Percentiles rank a stretch among this genome's conserved stretches.
Evolutionary conservation across 306 rosid species (phyloP).

Genomic region (Alnus rubra): DNA sequence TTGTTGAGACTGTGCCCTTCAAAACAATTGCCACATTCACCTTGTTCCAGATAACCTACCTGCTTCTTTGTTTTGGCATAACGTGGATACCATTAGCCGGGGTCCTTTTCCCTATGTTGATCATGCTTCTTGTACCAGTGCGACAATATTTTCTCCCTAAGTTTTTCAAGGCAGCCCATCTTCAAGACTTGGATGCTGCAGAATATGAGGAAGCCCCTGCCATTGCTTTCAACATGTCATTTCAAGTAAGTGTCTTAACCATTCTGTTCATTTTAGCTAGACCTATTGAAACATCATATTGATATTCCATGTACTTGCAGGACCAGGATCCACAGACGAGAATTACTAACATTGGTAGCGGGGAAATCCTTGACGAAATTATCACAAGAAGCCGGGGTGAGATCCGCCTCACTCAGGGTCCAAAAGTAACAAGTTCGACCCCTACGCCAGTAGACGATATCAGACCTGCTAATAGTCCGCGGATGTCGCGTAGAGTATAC

Average conservation of each 20-base stretch:
- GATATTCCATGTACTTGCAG: slow-evolving; percentile 15
- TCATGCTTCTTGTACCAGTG: slow-evolving; percentile 98
- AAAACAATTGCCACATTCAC: slow-evolving; percentile 76
- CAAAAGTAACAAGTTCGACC: slow-evolving; percentile 71
- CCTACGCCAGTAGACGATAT: slow-evolving; percentile 55
- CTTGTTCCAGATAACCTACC: slow-evolving; percentile 79
- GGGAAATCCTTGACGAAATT: slow-evolving; percentile 85
- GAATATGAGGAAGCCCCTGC: slow-evolving; percentile 88
- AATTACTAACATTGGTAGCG: slow-evolving; percentile 46
- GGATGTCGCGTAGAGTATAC: slow-evolving; percentile 29
- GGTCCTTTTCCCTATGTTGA: slow-evolving; percentile 85
- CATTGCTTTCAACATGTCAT: slow-evolving; percentile 70
- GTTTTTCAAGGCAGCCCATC: slow-evolving; percentile 84
- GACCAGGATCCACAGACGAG: slow-evolving; percentile 59
- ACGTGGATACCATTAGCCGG: slow-evolving; percentile 98
- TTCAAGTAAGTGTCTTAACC: slow-evolving; percentile 56
- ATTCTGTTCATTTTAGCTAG: slow-evolving; percentile 12
- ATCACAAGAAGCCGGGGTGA: slow-evolving; percentile 94
- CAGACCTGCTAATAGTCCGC: slow-evolving; percentile 58
- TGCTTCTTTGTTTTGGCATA: slow-evolving; percentile 86
- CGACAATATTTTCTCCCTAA: slow-evolving; percentile 81
- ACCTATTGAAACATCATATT: background rate
- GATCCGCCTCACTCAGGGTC: slow-evolving; percentile 67
- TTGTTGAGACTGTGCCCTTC: slow-evolving; percentile 87
- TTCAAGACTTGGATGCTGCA: slow-evolving; percentile 91